phyloP scores from a whole-genome alignment of 2,329 filamentous ascomycete genomes.

The Botrytis pseudocinerea region DNA sequence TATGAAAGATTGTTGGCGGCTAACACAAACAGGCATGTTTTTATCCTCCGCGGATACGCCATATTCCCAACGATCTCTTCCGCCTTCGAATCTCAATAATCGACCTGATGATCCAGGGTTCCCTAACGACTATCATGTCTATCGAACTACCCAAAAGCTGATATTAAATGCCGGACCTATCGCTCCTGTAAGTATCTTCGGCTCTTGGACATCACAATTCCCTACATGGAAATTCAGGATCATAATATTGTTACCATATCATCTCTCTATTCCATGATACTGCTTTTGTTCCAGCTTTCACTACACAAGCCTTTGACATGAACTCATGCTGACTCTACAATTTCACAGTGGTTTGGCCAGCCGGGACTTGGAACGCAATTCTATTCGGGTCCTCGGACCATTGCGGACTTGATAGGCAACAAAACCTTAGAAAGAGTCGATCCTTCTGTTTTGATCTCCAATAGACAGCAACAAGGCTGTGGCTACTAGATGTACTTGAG shows the following conservation, averaged over 20 bases:
- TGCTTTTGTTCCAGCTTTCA: neutral
- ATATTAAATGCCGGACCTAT: conserved; percentile 4
- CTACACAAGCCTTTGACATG: accelerated
- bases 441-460: conserved; percentile 11
- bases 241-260: no score
- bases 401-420: conserved; percentile 2
- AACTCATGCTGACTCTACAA: neutral
- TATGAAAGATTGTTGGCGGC: no score
- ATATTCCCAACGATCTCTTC: conserved; percentile 12
- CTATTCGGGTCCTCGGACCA: neutral
- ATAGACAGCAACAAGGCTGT: conserved; percentile 1
- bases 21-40: neutral
- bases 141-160: neutral
- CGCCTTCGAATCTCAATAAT: conserved; percentile 14
- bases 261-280: accelerated
- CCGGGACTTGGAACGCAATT: conserved; percentile 20
- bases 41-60: conserved; percentile 14
- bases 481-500: neutral
- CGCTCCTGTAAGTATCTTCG: neutral
- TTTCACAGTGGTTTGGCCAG: conserved; percentile 14
- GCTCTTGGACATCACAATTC: neutral
- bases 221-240: no score
- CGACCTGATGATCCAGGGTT: neutral
- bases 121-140: conserved; percentile 19
- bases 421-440: conserved; percentile 6